Evolutionary conservation across 1,284 basidiomycete species (phyloP), one percentile per base, ranked within the genome.

Genomic region (Phylloboletellus chloephorus): DNA sequence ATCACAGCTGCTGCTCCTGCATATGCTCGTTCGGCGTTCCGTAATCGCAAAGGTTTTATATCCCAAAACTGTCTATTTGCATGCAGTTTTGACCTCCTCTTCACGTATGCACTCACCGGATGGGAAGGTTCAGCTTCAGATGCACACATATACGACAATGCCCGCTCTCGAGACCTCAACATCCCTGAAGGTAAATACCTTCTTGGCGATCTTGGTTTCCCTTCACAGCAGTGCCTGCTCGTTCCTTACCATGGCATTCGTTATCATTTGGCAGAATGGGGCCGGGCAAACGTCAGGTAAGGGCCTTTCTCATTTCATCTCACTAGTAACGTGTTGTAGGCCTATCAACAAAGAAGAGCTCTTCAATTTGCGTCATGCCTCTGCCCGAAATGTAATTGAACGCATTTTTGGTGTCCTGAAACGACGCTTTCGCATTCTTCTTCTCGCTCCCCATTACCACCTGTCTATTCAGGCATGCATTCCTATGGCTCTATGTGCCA

Each of bases 351-450:
- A 48, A 3, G 39, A 71, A 46, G 68, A 71, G 44, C 53, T 72
- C 0, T 73, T 61, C 49, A 71, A 70, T 46, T 52, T 71, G 0
- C 48, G 54, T 2, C 67, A 72, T 57, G 59, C 68, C n/a, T 48
- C 41, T 22, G 50, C 54, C 16, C 49, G 63, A 3, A 72, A 73
- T 54, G 58, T 68, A 9, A 51, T 71, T 41, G 67, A 72, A 46
- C 55, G 54, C 1, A 61, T 66, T 5, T 72, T 73, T 62, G 67
- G 68, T 19, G 56, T 69, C 19, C 15, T 66, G 30, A 71, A 73
- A 49, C 39, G 43, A 3, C 46, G 51, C n/a, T 70, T 56, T 42
- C 28, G 26, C 4, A 51, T 71, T 20, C 49, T 67, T 9, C 41
- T 33, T 0, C n/a, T 40, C 6, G 38, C 55, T 7, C 53, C 56